A percentile compares a stretch with the other conserved stretches of the same genome.
Evolutionary conservation across 495 filamentous ascomycete genomes (phyloP).

Genomic region (Podospora didyma): DNA sequence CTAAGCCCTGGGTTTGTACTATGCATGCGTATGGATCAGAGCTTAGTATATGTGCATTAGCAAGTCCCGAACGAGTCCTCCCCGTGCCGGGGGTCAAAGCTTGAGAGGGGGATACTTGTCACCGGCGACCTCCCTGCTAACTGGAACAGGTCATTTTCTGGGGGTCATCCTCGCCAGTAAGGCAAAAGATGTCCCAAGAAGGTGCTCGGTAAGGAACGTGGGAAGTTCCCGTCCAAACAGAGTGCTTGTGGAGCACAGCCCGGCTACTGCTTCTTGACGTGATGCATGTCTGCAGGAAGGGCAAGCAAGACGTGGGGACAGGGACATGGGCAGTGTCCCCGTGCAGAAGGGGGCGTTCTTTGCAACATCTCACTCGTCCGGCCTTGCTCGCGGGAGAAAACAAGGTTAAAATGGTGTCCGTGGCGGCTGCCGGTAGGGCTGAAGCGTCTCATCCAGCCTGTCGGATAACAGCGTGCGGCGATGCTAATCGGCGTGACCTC

Average conservation of each 20-base stretch:
- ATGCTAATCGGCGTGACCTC: conserved; percentile 5
- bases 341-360: conserved; percentile 5
- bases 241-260: not conserved
- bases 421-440: conserved; percentile 2
- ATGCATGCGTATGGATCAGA: not conserved
- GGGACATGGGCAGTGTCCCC: not conserved
- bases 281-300: not conserved
- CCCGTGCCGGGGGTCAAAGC: not conserved
- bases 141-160: not conserved
- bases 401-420: not conserved
- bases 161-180: not conserved
- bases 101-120: not conserved
- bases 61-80: not conserved
- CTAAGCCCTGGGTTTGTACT: not conserved
- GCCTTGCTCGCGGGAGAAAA: not conserved
- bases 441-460: not conserved
- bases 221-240: not conserved
- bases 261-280: not conserved
- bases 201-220: no score
- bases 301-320: conserved; percentile 1
- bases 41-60: no score
- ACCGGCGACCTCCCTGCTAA: not conserved
- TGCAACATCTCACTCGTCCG: conserved; percentile 3
- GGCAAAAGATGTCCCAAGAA: not conserved
- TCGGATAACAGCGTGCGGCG: conserved; percentile 1